These are phyloP conservation scores for Allomyces arbusculus DNA, from an alignment of 192 early-diverging fungal genomes.

Conservation along the genomic window DNA sequence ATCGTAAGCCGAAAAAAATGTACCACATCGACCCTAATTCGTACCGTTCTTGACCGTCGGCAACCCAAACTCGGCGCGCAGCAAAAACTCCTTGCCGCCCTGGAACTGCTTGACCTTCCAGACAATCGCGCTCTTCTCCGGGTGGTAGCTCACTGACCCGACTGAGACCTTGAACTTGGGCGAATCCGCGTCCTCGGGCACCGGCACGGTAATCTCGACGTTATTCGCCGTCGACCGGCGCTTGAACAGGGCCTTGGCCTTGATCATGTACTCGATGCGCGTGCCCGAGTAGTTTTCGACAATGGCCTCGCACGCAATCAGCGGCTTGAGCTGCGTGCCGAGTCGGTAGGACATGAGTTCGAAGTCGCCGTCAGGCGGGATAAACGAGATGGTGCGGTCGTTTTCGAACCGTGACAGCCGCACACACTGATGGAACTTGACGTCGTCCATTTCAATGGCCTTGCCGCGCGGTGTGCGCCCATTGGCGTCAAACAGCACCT, in stretches of 20 bases:
- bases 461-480: conserved; percentile 50
- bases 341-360: conserved; percentile 79
- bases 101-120: conserved; percentile 99
- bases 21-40: conserved; percentile 1
- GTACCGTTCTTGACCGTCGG: conserved; percentile 59
- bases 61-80: conserved; percentile 68
- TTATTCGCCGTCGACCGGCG: conserved; percentile 90
- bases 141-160: conserved; percentile 78
- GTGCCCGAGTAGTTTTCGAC: conserved; percentile 76
- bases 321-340: conserved; percentile 61
- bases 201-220: conserved; percentile 94
- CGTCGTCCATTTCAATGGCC: conserved; percentile 78
- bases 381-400: conserved; percentile 74
- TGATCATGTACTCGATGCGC: conserved; percentile 87
- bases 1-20: background rate
- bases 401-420: conserved; percentile 68
- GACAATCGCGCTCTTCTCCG: conserved; percentile 78
- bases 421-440: conserved; percentile 80
- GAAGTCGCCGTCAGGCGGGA: conserved; percentile 79
- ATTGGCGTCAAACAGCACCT: conserved; percentile 81
- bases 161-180: conserved; percentile 76
- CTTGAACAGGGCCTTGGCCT: conserved; percentile 96
- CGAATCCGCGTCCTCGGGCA: conserved; percentile 90
- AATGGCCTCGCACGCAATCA: conserved; percentile 66
- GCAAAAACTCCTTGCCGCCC: conserved; percentile 88